Evolutionary conservation across 305 asterid genomes (phyloP).

Genomic region (Rubia tinctorum): DNA sequence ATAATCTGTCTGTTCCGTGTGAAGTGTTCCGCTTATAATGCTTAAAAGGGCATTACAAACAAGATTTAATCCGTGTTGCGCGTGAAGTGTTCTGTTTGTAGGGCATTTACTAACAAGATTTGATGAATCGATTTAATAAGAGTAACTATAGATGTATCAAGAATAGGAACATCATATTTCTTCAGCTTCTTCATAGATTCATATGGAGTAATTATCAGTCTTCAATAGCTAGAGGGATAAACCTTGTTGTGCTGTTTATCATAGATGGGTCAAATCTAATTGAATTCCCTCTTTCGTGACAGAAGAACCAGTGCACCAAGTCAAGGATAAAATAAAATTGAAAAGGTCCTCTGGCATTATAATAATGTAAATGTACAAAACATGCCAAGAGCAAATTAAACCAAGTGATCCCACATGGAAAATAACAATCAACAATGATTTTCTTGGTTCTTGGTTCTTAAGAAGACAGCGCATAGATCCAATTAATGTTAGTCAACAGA

Average conservation of each 20-base stretch:
- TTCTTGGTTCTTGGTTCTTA: constrained; percentile 4
- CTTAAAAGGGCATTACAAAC: background rate
- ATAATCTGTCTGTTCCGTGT: background rate
- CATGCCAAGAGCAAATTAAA: background rate
- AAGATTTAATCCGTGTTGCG: too few species aligned
- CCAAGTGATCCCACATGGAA: constrained; percentile 9
- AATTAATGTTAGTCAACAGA: constrained; percentile 17
- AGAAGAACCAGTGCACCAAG: background rate
- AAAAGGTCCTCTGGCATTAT: background rate
- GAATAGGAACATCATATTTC: too few species aligned
- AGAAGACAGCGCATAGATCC: constrained; percentile 12
- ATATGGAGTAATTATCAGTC: background rate
- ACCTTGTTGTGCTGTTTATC: background rate
- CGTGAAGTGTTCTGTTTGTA: too few species aligned
- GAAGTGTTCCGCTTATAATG: too few species aligned
- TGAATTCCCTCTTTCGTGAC: background rate
- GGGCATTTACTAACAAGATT: background rate
- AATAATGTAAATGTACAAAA: background rate
- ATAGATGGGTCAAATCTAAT: background rate
- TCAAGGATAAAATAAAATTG: background rate
- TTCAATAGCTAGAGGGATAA: background rate
- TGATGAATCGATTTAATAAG: background rate
- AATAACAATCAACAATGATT: constrained; percentile 14
- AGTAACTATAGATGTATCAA: too few species aligned
- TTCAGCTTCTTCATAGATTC: background rate